Conservation (phyloP, 768 basidiomycete species). For the Leccinum obscurum region DNA sequence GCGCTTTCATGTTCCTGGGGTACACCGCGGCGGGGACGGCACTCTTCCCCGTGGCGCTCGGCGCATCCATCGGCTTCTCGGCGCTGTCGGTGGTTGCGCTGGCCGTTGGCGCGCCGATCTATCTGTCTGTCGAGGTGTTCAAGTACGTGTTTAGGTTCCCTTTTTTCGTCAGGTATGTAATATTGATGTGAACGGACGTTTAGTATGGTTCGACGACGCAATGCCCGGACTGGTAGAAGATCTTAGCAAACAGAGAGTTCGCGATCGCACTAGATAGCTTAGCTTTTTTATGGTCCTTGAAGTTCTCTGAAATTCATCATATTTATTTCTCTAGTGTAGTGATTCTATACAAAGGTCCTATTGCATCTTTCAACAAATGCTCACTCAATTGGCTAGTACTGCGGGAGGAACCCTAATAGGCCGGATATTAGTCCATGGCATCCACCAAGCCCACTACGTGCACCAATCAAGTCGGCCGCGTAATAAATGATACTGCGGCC, state of each 20-base stretch:
- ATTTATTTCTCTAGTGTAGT: background rate
- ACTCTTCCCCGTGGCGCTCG: background rate
- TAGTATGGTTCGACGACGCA: background rate
- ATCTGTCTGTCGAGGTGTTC: background rate
- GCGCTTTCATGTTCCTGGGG: background rate
- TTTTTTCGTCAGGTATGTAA: background rate
- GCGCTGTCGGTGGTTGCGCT: background rate
- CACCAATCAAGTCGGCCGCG: no score
- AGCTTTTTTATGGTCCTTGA: no score
- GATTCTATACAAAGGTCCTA: no score
- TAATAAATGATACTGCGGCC: no score
- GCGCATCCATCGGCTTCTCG: background rate
- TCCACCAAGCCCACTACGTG: no score
- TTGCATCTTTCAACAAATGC: no score
- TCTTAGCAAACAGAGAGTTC: background rate
- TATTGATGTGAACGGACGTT: background rate
- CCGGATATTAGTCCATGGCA: no score
- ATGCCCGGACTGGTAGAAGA: background rate
- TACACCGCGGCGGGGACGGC: background rate
- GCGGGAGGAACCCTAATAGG: no score
- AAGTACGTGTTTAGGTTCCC: background rate
- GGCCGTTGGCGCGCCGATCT: background rate
- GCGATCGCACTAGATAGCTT: background rate
- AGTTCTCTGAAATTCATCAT: background rate
- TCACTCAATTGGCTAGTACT: no score